phyloP scores from a whole-genome alignment of 2,329 filamentous ascomycete species.

The Proliferodiscus dingleyae region DNA sequence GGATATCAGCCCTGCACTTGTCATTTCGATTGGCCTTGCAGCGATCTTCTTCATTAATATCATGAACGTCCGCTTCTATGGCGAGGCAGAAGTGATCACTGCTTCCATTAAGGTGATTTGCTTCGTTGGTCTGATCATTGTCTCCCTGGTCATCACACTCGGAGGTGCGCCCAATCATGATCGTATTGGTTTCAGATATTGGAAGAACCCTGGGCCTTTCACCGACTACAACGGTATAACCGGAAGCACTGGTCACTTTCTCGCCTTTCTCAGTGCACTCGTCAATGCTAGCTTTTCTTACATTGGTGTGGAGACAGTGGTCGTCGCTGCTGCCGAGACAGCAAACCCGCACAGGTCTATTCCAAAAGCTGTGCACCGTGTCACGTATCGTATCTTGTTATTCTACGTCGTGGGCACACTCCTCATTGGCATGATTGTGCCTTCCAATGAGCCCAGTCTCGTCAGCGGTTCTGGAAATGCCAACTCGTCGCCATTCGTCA shows the following conservation, averaged over 20 bases:
- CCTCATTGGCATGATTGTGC: slow-evolving; percentile 54
- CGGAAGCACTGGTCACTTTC: slow-evolving; percentile 60
- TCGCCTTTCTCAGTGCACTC: slow-evolving; percentile 45
- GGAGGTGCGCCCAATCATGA: slow-evolving; percentile 73
- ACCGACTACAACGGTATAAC: slow-evolving; percentile 52
- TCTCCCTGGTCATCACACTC: slow-evolving; percentile 72
- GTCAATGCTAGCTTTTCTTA: slow-evolving; percentile 46
- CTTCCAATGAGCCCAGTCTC: slow-evolving; percentile 25
- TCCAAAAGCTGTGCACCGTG: slow-evolving; percentile 70
- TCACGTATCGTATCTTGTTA: slow-evolving; percentile 70
- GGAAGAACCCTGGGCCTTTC: slow-evolving; percentile 66
- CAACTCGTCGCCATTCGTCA: slow-evolving; percentile 52
- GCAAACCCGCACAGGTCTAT: slow-evolving; percentile 66
- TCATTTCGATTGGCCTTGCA: slow-evolving; percentile 36
- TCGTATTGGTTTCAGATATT: slow-evolving; percentile 67
- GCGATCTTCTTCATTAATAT: slow-evolving; percentile 42
- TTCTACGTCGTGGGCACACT: slow-evolving; percentile 74
- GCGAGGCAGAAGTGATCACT: slow-evolving; percentile 58
- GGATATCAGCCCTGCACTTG: slow-evolving; percentile 2
- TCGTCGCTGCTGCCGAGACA: slow-evolving; percentile 58
- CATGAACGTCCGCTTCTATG: slow-evolving; percentile 53
- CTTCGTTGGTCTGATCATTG: slow-evolving; percentile 56
- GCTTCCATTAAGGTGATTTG: slow-evolving; percentile 51
- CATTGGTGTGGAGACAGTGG: slow-evolving; percentile 41
- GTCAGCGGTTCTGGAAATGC: slow-evolving; percentile 4